Evolutionary conservation across 2,329 filamentous ascomycete genomes (phyloP).

Genomic region (Trichoderma atroviride): DNA sequence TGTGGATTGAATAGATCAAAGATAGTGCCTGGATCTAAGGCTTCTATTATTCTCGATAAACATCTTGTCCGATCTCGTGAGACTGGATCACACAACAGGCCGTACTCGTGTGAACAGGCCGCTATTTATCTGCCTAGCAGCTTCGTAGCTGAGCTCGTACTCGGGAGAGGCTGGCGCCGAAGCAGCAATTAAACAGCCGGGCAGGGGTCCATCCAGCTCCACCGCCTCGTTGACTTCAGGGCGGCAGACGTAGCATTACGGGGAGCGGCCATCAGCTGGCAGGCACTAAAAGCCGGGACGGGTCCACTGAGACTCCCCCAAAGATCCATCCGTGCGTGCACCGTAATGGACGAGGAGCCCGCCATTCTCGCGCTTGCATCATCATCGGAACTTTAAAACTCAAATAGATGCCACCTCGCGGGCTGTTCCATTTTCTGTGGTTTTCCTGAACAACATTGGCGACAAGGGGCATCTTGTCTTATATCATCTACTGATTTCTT

Average conservation of each 20-base stretch:
- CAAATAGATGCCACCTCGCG: background rate
- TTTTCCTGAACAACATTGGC: background rate
- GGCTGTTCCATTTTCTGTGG: background rate
- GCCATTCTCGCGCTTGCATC: slow-evolving; percentile 16
- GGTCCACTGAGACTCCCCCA: slow-evolving; percentile 23
- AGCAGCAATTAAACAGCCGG: background rate
- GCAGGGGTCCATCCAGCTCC: slow-evolving; percentile 11
- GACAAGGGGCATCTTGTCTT: background rate
- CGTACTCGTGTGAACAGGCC: slow-evolving; percentile 8
- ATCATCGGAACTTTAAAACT: slow-evolving; percentile 18
- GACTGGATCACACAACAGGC: background rate
- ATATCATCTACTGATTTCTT: background rate
- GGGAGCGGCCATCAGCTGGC: slow-evolving; percentile 15
- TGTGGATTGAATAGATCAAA: background rate
- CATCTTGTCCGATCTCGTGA: background rate
- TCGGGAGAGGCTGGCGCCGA: background rate
- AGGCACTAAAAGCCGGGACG: slow-evolving; percentile 14
- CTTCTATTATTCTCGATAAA: background rate
- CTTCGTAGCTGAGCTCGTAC: slow-evolving; percentile 1
- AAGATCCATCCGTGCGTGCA: slow-evolving; percentile 1
- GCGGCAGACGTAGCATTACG: background rate
- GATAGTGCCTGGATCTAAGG: background rate
- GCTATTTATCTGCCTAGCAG: background rate
- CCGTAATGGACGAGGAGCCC: background rate
- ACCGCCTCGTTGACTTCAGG: background rate